Conservation (phyloP, 768 basidiomycete genomes). For the Mycena capillaripes region DNA sequence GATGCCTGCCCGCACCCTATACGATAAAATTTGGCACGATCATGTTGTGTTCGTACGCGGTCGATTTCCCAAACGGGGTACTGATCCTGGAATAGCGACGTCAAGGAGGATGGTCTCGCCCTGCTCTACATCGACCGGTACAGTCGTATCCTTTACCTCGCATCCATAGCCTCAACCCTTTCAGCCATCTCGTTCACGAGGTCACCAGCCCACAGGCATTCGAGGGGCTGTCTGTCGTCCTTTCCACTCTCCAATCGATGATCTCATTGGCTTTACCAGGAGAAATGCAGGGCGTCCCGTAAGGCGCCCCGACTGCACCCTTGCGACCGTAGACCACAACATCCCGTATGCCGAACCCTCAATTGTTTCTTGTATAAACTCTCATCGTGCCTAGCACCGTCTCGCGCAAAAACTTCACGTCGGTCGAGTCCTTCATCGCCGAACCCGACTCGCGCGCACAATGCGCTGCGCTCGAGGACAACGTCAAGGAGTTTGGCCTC, state of each 20-base stretch:
- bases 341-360: conserved; percentile 72
- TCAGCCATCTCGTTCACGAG: conserved; percentile 83
- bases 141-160: conserved; percentile 26
- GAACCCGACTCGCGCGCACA: conserved; percentile 91
- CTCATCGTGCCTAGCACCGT: conserved; percentile 63
- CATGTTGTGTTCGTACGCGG: conserved; percentile 83
- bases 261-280: conserved; percentile 49
- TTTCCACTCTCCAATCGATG: conserved; percentile 9
- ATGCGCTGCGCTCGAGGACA: conserved; percentile 86
- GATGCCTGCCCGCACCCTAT: conserved; percentile 88
- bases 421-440: conserved; percentile 79
- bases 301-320: conserved; percentile 88
- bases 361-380: background rate
- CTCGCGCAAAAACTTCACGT: conserved; percentile 82
- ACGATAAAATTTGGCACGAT: conserved; percentile 99
- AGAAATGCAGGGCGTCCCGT: conserved; percentile 83
- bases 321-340: conserved; percentile 92
- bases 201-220: conserved; percentile 96
- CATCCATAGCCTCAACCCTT: conserved; percentile 5
- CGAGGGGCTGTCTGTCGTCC: conserved; percentile 77
- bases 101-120: conserved; percentile 82
- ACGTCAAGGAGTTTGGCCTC: conserved; percentile 92
- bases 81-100: conserved; percentile 61
- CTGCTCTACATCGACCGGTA: conserved; percentile 89
- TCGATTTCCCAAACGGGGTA: conserved; percentile 24